Base-by-base conservation (phyloP, 352 stramenopile species). In the Blastocystis sp. region DNA sequence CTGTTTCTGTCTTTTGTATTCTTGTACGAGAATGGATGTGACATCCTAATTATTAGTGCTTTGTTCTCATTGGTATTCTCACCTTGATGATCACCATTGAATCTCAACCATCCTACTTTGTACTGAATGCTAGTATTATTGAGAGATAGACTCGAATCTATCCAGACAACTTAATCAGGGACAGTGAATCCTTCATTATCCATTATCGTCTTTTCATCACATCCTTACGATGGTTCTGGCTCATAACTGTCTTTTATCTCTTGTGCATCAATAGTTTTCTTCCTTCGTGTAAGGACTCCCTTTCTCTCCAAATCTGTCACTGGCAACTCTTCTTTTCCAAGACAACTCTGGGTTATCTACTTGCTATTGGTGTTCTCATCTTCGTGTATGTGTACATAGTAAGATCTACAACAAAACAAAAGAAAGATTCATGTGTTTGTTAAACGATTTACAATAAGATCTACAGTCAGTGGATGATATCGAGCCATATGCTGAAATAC, bases 401-500 rank as follows among this genome's bases (percentile, higher is more conserved):
- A 3, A 14, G 65, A n/a, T 52, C 32, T 32, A 56, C 16, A n/a
- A 19, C 65, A 51, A 35, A 83, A 32, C 11, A 83, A 43, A 83
- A 11, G 42, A 49, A 80, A 37, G 71, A 83, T 24, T 83, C 29
- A 54, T 32, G 24, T 83, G 71, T 83, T 83, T 83, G 19, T 67
- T 83, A 65, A 74, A 43, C 32, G 6, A 37, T 27, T 49, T 12
- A 74, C 21, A 0, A 83, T 65, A 12, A 49, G 46, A 16, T 83
- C 71, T 0, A 83, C 56, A 0, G 49, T 65, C 14, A 83, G n/a
- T 16, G 71, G 71, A 21, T 66, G n/a, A n/a, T 66, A n/a, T 16
- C 71, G 46, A n/a, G 54, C 71, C 71, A 83, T 83, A 29, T 83
- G n/a, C 71, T 83, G 71, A 66, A 83, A 83, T 1, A 83, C 71